These are phyloP conservation scores for Sicyos edulis DNA, from an alignment of 306 rosid genomes.

Conservation along the genomic window DNA sequence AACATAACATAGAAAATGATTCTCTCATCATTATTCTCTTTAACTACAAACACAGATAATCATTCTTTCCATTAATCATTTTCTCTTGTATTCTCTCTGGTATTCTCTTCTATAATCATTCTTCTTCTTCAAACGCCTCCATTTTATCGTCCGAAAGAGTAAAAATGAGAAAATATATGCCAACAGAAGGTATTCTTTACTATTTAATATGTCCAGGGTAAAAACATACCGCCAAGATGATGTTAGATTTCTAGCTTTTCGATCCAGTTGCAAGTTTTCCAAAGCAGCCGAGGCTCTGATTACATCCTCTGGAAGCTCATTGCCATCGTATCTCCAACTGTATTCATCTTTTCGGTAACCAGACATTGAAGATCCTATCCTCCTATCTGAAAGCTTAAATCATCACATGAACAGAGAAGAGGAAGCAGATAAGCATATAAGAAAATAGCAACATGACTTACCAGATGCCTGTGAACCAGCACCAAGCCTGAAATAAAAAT, in stretches of 20 bases:
- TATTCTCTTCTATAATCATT: too few relatives aligned
- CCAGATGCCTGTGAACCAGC: conserved; percentile 83
- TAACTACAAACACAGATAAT: too few relatives aligned
- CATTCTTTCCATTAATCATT: too few relatives aligned
- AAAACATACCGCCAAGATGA: conserved; percentile 84
- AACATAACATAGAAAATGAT: too few relatives aligned
- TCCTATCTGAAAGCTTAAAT: conserved; percentile 64
- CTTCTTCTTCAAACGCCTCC: too few relatives aligned
- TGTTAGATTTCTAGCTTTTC: conserved; percentile 95
- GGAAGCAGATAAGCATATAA: conserved; percentile 26
- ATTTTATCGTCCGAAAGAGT: too few relatives aligned
- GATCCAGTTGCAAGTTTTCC: conserved; percentile 93
- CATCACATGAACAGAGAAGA: conserved; percentile 35
- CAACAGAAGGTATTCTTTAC: background rate
- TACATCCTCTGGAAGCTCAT: conserved; percentile 77
- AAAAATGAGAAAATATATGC: too few relatives aligned
- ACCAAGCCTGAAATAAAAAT: conserved; percentile 48
- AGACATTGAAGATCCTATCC: conserved; percentile 84
- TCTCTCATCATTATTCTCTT: too few relatives aligned
- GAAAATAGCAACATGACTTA: conserved; percentile 43
- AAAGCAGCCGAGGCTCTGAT: conserved; percentile 74
- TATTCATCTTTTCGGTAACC: conserved; percentile 84
- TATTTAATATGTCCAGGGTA: background rate
- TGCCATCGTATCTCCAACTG: conserved; percentile 88
- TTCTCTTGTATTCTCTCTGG: too few relatives aligned